These are phyloP conservation scores for Paulownia fortunei DNA, from an alignment of 257 asterid species.

Conservation along the genomic window DNA sequence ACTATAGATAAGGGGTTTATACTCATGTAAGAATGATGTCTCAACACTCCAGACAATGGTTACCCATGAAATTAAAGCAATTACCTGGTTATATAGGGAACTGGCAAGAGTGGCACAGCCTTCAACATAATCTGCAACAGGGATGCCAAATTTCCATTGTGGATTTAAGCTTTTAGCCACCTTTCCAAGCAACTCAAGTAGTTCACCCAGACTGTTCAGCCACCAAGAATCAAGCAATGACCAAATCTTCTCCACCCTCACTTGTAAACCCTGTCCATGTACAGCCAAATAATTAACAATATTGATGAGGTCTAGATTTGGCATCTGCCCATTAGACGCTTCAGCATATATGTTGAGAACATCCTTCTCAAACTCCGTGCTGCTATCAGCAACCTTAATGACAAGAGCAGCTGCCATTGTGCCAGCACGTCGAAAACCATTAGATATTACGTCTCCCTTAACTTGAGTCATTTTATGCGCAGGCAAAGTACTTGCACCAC, in stretches of 20 bases:
- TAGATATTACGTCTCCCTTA: constrained; percentile 34
- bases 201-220: constrained; percentile 67
- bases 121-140: constrained; percentile 84
- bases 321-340: constrained; percentile 99
- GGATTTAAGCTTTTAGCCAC: constrained; percentile 78
- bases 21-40: not conserved
- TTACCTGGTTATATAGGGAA: constrained; percentile 90
- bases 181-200: constrained; percentile 63
- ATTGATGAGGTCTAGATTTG: constrained; percentile 90
- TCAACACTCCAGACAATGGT: constrained; percentile 7
- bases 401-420: constrained; percentile 99
- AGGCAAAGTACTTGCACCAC: constrained; percentile 41
- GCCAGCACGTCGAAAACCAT: constrained; percentile 90
- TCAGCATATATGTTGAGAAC: constrained; percentile 84
- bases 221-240: constrained; percentile 78
- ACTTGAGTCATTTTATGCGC: constrained; percentile 24
- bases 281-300: constrained; percentile 90
- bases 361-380: constrained; percentile 64
- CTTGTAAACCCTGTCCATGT: constrained; percentile 83
- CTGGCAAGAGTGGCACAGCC: constrained; percentile 90
- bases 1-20: not conserved
- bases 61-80: constrained; percentile 23
- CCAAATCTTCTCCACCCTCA: constrained; percentile 76
- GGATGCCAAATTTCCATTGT: constrained; percentile 76
- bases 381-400: constrained; percentile 73